These are phyloP conservation scores for Tylopilus plumbeoviolaceoides DNA, from an alignment of 768 basidiomycete genomes.

Conservation along the genomic window DNA sequence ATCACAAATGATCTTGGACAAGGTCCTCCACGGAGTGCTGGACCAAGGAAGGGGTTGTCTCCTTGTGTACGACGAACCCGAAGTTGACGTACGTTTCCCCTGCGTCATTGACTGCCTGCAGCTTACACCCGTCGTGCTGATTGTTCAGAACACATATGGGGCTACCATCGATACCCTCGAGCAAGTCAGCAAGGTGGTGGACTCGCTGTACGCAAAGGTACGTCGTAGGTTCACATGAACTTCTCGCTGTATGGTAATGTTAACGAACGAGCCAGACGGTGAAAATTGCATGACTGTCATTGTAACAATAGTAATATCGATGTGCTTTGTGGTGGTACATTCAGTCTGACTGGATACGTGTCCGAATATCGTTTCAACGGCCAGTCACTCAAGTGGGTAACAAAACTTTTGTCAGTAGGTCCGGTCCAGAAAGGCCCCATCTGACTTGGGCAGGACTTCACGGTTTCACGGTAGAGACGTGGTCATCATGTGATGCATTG, in stretches of 20 bases:
- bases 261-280: conserved; percentile 32
- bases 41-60: conserved; percentile 93
- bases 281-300: conserved; percentile 36
- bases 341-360: no score
- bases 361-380: no score
- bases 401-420: no score
- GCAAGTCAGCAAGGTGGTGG: conserved; percentile 92
- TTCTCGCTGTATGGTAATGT: neutral
- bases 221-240: neutral
- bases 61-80: conserved; percentile 83
- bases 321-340: neutral
- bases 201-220: conserved; percentile 86
- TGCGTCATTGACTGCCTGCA: neutral
- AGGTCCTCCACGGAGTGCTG: conserved; percentile 90
- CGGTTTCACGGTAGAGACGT: no score
- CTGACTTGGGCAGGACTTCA: no score
- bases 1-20: conserved; percentile 98
- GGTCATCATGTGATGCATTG: no score
- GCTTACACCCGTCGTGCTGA: conserved; percentile 1
- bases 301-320: neutral
- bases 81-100: conserved; percentile 67
- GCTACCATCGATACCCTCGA: conserved; percentile 86
- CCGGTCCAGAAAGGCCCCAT: no score
- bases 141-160: conserved; percentile 72
- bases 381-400: no score